These are phyloP conservation scores for Aspergillus sp. DNA, from an alignment of 2,329 filamentous ascomycete genomes.

Conservation along the genomic window DNA sequence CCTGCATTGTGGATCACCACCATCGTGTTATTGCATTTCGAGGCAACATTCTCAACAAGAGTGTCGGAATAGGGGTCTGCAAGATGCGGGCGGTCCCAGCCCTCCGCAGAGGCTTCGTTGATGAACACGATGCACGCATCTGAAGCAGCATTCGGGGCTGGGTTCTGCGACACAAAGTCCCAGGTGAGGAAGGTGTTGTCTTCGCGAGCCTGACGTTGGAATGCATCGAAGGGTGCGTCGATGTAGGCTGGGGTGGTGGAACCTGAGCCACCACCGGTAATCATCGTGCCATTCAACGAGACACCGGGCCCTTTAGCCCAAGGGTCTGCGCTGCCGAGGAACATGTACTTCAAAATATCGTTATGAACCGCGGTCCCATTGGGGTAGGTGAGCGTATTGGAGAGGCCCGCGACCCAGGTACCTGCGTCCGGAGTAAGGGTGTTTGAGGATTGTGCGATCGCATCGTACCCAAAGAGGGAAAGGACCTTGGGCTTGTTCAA, in stretches of 20 bases:
- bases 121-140: slow-evolving; percentile 55
- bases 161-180: slow-evolving; percentile 55
- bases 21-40: slow-evolving; percentile 61
- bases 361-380: neutral
- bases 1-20: slow-evolving; percentile 66
- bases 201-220: slow-evolving; percentile 52
- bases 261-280: slow-evolving; percentile 51
- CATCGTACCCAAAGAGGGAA: slow-evolving; percentile 64
- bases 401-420: neutral
- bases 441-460: slow-evolving; percentile 12
- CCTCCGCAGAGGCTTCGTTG: slow-evolving; percentile 49
- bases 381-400: slow-evolving; percentile 8
- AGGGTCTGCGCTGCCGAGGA: neutral
- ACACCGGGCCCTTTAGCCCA: slow-evolving; percentile 10
- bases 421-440: neutral
- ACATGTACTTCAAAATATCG: neutral
- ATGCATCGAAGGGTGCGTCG: slow-evolving; percentile 56
- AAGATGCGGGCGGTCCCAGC: slow-evolving; percentile 34
- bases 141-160: slow-evolving; percentile 44
- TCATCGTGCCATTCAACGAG: slow-evolving; percentile 51
- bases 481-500: slow-evolving; percentile 31
- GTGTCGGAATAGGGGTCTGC: slow-evolving; percentile 48
- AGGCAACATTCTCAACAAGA: slow-evolving; percentile 57
- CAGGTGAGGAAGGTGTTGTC: slow-evolving; percentile 61
- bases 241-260: slow-evolving; percentile 50